phyloP scores from a whole-genome alignment of 2,329 filamentous ascomycete species.

The Botrytis galanthina region DNA sequence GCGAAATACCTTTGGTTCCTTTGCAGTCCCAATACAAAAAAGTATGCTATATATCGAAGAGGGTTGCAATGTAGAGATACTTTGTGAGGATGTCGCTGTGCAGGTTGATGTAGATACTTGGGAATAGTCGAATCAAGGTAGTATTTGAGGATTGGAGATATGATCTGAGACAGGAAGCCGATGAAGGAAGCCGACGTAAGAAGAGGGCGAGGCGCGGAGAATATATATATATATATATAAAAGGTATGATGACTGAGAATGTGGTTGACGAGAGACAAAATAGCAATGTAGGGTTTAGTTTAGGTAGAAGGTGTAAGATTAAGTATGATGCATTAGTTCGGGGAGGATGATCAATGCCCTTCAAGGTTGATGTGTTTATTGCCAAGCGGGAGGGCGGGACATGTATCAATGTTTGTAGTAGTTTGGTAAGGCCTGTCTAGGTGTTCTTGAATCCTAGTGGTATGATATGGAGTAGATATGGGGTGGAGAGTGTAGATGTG shows the following conservation, averaged over 20 bases:
- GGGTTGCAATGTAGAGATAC: background rate
- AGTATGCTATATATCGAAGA: background rate
- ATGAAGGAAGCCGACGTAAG: constrained; percentile 24
- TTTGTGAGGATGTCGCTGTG: constrained; percentile 5
- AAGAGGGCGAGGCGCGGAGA: constrained; percentile 25
- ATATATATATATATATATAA: constrained; percentile 32
- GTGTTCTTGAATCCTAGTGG: constrained; percentile 2
- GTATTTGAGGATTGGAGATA: constrained; percentile 24
- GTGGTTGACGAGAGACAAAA: constrained; percentile 19
- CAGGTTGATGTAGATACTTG: constrained; percentile 13
- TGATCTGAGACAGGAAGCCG: constrained; percentile 32
- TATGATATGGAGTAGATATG: constrained; percentile 13
- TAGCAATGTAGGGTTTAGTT: constrained; percentile 18
- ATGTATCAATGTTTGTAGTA: constrained; percentile 4
- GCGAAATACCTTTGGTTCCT: constrained; percentile 26
- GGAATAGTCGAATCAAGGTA: constrained; percentile 9
- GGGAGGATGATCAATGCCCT: constrained; percentile 28
- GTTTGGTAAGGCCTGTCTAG: background rate
- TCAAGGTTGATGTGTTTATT: constrained; percentile 20
- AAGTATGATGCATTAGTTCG: constrained; percentile 34
- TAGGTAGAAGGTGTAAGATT: constrained; percentile 30
- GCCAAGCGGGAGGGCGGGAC: constrained; percentile 18
- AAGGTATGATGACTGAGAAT: constrained; percentile 14
- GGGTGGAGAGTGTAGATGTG: constrained; percentile 6
- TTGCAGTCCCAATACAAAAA: constrained; percentile 25